Base-by-base conservation (phyloP, 2,329 filamentous ascomycete genomes). In the Beauveria asiatica region DNA sequence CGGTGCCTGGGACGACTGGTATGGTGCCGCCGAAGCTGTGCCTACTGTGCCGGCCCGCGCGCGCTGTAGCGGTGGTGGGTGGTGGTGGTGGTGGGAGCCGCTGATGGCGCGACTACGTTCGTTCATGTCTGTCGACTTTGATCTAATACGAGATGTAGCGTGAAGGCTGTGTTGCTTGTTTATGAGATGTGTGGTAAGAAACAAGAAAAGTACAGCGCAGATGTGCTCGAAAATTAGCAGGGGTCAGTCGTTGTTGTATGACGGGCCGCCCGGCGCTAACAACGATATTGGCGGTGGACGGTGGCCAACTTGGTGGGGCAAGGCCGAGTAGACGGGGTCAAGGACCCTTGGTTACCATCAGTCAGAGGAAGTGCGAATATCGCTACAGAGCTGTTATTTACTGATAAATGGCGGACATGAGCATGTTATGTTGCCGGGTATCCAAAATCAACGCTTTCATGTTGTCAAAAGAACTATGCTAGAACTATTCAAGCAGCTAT, bases 271-370 rank as follows among this genome's bases (percentile, higher is more conserved):
- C 23, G n/a, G 42, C 55, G 55, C 45, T 50, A 57, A 50, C 3
- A 42, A 42, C 5, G 33, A 7, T 19, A 10, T 7, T 48, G 27
- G 63, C 66, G 68, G 58, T 69, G 70, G 58, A 70, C 67, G 56
- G 66, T 64, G 25, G 65, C 55, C 27, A 59, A 45, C 11, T 65
- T 62, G 49, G 65, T 48, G 54, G 56, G 61, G n/a, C 30, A 23
- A 23, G 39, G n/a, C 33, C 21, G 33, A 23, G 30, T 16, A 49
- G 21, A 25, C 27, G 30, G 21, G 5, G 39, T 46, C 44, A 19
- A 48, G 8, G 8, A 16, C 21, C 23, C 33, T 25, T 27, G 30
- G 7, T 42, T 4, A 33, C 5, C 21, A 8, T 3, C 4, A 4
- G 50, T 3, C 4, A 4, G 50, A 42, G 16, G 33, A 6, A 19